Evolutionary conservation across 2,329 filamentous ascomycete genomes (phyloP).

Genomic region (Penicillium crustosum): DNA sequence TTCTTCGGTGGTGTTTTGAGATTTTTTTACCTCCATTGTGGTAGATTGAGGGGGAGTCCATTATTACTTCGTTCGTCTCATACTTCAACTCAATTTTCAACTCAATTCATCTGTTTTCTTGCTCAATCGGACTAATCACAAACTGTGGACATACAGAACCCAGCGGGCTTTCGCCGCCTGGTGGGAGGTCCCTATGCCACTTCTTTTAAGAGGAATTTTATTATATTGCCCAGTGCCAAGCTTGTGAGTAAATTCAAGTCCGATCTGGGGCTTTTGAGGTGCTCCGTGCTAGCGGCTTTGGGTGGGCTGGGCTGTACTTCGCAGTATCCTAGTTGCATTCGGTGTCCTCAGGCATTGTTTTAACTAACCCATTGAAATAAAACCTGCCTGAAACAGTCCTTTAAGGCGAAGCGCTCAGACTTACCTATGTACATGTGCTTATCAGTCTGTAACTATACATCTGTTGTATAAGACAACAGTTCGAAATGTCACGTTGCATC

Average conservation of each 20-base stretch:
- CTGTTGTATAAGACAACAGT: no score
- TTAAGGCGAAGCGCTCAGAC: not conserved
- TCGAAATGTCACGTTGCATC: not conserved
- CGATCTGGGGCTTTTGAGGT: not conserved
- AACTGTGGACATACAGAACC: not conserved
- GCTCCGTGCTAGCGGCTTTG: not conserved
- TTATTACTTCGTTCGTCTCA: not conserved
- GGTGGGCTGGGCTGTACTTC: no score
- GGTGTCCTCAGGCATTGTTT: no score
- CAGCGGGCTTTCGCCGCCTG: not conserved
- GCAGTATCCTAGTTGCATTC: not conserved
- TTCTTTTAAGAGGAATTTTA: not conserved
- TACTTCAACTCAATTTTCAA: slow-evolving; percentile 1
- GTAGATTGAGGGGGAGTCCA: not conserved
- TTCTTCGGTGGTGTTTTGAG: slow-evolving; percentile 18
- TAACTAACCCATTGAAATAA: not conserved
- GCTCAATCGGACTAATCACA: no score
- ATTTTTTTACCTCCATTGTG: not conserved
- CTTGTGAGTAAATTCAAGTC: not conserved
- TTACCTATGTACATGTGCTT: not conserved
- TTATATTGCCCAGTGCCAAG: not conserved
- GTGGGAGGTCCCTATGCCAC: not conserved
- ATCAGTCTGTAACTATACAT: no score
- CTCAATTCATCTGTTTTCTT: not conserved
- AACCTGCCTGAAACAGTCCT: not conserved